Evolutionary conservation across 1,139 yeast species (phyloP), one percentile per base, ranked within the genome.

Genomic region (Nakaseomyces kungkrabaensis): DNA sequence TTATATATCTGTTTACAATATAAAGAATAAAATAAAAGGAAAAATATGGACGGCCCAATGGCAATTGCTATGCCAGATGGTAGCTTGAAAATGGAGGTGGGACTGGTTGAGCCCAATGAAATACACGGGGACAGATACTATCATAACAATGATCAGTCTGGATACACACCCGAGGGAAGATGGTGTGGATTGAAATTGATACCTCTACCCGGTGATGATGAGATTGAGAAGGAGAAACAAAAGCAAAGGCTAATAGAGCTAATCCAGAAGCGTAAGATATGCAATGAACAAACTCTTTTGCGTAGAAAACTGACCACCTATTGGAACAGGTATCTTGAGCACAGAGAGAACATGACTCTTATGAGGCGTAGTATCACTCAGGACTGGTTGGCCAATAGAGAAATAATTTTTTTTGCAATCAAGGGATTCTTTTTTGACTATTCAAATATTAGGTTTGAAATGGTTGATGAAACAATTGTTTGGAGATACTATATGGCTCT

Each of bases 61-160:
- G 42, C 7, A 4, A 25, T 38, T 10, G 42, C 42, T 4, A 24
- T 9, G 5, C 42, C 42, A 2, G 42, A 25, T 17, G 25, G 22
- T 13, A 38, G 31, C 10, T n/a, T 38, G 17, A 38, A 25, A 11
- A 1, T 38, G 5, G 42, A 38, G 42, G 2, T 25, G 7, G 42
- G 42, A 13, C 24, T 24, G 9, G 13, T 25, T 29, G 29, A 24
- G 22, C 42, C 7, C 17, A 38, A 38, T 22, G 56, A 58, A 42
- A 56, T 51, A 47, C 53, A 57, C 45, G 60, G 60, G 58, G 54
- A 48, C 25, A 27, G 29, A n/a, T 26, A 46, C 17, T 24, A 31
- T 37, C 41, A 46, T 22, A 31, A n/a, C 24, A 41, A 29, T 10
- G n/a, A 27, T 11, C 36, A 33, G 13, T 34, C 44, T 3, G 44